phyloP scores from a whole-genome alignment of 305 asterid species.

The Petunia hybrid region DNA sequence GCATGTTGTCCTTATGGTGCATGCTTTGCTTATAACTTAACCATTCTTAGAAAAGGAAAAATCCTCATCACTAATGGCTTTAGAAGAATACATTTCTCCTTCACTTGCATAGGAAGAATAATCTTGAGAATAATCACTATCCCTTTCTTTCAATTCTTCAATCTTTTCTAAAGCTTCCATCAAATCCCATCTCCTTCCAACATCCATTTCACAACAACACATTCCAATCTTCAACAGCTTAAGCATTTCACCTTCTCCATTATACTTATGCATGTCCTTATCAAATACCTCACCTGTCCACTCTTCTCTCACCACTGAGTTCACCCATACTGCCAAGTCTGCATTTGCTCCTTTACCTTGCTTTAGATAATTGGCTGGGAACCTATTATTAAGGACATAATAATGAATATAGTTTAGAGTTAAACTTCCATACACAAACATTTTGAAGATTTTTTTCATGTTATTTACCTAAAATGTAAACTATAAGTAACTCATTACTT shows the following conservation, averaged over 20 bases:
- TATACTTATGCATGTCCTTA: slow-evolving; percentile 53
- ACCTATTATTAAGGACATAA: slow-evolving; percentile 25
- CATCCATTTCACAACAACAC: slow-evolving; percentile 63
- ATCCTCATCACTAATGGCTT: slow-evolving; percentile 45
- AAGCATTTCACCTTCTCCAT: slow-evolving; percentile 60
- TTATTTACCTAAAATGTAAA: too few species aligned
- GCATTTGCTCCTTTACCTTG: slow-evolving; percentile 56
- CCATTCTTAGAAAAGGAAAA: slow-evolving; percentile 50
- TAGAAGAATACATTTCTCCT: slow-evolving; percentile 49
- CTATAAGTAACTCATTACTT: too few species aligned
- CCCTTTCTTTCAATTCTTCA: slow-evolving; percentile 58
- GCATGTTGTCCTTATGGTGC: background rate
- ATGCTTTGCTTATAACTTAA: background rate
- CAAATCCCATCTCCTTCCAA: slow-evolving; percentile 57
- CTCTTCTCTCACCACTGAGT: slow-evolving; percentile 70
- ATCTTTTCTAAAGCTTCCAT: slow-evolving; percentile 55
- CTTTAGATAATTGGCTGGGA: slow-evolving; percentile 62
- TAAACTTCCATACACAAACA: too few species aligned
- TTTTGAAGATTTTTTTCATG: too few species aligned
- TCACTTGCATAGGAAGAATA: slow-evolving; percentile 47
- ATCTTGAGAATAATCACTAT: slow-evolving; percentile 34
- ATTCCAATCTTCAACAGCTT: slow-evolving; percentile 65
- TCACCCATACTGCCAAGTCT: slow-evolving; percentile 67
- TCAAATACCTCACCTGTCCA: slow-evolving; percentile 76
- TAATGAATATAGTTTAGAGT: background rate